phyloP scores from a whole-genome alignment of 1,284 basidiomycete species.

The Athelia sp. region DNA sequence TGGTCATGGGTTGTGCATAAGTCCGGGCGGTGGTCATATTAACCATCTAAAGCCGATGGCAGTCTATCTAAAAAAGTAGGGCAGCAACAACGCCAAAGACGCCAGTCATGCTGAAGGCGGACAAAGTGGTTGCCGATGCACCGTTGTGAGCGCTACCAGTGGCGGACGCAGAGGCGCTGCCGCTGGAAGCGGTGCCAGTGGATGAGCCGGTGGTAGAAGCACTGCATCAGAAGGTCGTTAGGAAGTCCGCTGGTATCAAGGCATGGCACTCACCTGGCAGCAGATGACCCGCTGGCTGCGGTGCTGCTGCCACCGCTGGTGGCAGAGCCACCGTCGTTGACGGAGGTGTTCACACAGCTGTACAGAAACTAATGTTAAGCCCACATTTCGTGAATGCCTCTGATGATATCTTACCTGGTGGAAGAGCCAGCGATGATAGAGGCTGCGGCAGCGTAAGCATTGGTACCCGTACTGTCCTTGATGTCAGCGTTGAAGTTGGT shows the following conservation, averaged over 20 bases:
- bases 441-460: slow-evolving; percentile 51
- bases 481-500: slow-evolving; percentile 46
- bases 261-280: background rate
- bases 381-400: background rate
- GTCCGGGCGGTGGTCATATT: background rate
- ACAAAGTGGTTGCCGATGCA: slow-evolving; percentile 22
- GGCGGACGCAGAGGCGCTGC: slow-evolving; percentile 2
- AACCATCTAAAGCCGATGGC: background rate
- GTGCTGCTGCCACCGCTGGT: slow-evolving; percentile 1
- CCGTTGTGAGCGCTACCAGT: slow-evolving; percentile 16
- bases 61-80: slow-evolving; percentile 33
- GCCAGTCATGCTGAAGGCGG: slow-evolving; percentile 36
- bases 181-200: slow-evolving; percentile 4
- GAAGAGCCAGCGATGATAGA: slow-evolving; percentile 41
- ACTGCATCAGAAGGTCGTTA: no score
- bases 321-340: slow-evolving; percentile 10
- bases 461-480: slow-evolving; percentile 56
- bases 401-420: slow-evolving; percentile 25
- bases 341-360: slow-evolving; percentile 19
- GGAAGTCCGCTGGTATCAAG: no score
- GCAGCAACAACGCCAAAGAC: slow-evolving; percentile 45
- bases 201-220: slow-evolving; percentile 1
- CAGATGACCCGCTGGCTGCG: no score
- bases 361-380: background rate
- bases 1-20: no score